Conservation (phyloP, 805 yeast species). For the Jamesozyma piceae region DNA sequence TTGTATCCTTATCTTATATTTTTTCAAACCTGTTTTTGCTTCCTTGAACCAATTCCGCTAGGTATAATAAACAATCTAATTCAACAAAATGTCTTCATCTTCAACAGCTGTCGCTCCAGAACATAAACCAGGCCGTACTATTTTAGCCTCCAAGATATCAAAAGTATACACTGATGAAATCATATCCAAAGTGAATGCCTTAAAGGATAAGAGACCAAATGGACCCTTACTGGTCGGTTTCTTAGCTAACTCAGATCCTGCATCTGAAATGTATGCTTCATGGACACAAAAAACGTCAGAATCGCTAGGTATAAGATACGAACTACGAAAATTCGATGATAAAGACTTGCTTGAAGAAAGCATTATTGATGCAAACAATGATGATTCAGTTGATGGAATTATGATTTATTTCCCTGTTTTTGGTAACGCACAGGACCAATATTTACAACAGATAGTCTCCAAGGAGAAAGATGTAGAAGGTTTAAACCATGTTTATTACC, state of each 20-base stretch:
- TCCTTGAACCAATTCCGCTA: too few species aligned
- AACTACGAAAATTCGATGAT: conserved; percentile 54
- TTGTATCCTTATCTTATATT: too few species aligned
- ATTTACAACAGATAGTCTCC: conserved; percentile 87
- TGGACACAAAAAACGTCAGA: conserved; percentile 92
- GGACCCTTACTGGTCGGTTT: conserved; percentile 82
- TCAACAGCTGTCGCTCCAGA: background rate
- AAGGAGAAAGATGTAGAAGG: conserved; percentile 95
- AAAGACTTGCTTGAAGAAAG: conserved; percentile 81
- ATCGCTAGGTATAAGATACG: conserved; percentile 77
- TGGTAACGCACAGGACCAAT: conserved; percentile 91
- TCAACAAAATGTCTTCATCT: background rate
- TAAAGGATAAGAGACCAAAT: conserved; percentile 32
- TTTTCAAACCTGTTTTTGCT: too few species aligned
- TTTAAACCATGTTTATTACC: conserved; percentile 78
- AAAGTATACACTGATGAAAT: conserved; percentile 73
- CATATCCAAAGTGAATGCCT: conserved; percentile 41
- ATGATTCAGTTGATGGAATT: conserved; percentile 73
- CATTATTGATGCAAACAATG: conserved; percentile 72
- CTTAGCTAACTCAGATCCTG: conserved; percentile 87
- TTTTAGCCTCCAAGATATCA: conserved; percentile 81
- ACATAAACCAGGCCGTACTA: conserved; percentile 18
- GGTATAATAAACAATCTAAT: too few species aligned
- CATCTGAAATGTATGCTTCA: conserved; percentile 87
- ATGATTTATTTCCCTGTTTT: conserved; percentile 97